phyloP scores from a whole-genome alignment of 2,329 filamentous ascomycete genomes.

The Penicillium sp. region DNA sequence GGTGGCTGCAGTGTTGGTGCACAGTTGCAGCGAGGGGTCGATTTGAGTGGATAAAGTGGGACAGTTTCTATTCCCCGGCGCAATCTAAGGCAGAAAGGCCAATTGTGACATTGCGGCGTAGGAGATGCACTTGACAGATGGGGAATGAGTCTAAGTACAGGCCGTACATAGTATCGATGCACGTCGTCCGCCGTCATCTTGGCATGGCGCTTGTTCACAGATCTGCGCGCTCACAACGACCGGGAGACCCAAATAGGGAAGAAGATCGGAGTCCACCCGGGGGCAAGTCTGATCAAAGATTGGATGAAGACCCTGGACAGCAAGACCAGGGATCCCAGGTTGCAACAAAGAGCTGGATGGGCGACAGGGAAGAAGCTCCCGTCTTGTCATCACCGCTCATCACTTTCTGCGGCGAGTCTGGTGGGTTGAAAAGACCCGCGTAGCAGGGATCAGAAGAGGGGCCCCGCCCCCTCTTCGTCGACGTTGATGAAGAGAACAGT shows the following conservation, averaged over 20 bases:
- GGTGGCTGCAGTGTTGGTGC: constrained; percentile 14
- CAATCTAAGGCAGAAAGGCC: not conserved
- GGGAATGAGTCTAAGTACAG: constrained; percentile 1
- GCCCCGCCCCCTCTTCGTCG: constrained; percentile 5
- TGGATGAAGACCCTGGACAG: not conserved
- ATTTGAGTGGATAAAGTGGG: constrained; percentile 2
- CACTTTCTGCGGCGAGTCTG: too few species aligned
- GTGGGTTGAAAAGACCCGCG: constrained; percentile 6
- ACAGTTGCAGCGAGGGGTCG: constrained; percentile 15
- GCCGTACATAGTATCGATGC: constrained; percentile 17
- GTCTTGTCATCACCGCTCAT: too few species aligned
- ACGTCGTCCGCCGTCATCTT: constrained; percentile 25
- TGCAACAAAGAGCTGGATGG: constrained; percentile 4
- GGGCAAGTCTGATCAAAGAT: too few species aligned
- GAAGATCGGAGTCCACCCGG: not conserved
- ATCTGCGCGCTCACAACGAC: constrained; percentile 14
- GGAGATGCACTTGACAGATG: constrained; percentile 14
- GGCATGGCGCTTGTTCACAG: constrained; percentile 30
- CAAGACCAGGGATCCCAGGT: constrained; percentile 1
- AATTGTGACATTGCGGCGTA: constrained; percentile 18
- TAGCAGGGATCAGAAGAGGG: constrained; percentile 22
- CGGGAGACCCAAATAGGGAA: too few species aligned
- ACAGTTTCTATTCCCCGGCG: constrained; percentile 4
- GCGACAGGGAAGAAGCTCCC: not conserved
- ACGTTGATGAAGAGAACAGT: constrained; percentile 9